Conservation (phyloP, 331 rosid genomes). For the Pyrus hybrid region DNA sequence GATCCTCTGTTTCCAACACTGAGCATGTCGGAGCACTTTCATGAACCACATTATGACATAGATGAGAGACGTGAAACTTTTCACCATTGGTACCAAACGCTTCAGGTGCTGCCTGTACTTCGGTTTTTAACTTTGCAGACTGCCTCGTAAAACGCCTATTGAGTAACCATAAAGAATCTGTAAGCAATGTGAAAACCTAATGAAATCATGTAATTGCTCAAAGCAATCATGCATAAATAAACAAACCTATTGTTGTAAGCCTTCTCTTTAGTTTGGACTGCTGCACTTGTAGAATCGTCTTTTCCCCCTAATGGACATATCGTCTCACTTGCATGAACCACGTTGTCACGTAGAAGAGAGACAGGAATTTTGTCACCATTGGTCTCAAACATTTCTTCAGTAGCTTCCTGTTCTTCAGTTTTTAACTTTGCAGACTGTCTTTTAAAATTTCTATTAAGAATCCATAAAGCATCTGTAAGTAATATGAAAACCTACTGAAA, state of each 20-base stretch:
- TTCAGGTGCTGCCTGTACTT: slow-evolving; percentile 29
- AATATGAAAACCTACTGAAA: background rate
- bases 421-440: slow-evolving; percentile 47
- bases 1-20: background rate
- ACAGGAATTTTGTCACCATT: slow-evolving; percentile 13
- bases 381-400: slow-evolving; percentile 6
- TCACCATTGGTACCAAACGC: slow-evolving; percentile 7
- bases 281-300: slow-evolving; percentile 17
- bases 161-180: slow-evolving; percentile 6
- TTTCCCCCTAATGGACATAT: background rate
- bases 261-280: slow-evolving; percentile 21
- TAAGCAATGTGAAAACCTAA: background rate
- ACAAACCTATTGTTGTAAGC: slow-evolving; percentile 17
- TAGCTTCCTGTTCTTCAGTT: slow-evolving; percentile 30
- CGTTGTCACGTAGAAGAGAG: slow-evolving; percentile 18
- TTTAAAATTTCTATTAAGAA: slow-evolving; percentile 34
- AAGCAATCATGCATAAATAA: background rate
- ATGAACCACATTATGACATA: background rate
- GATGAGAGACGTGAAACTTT: background rate
- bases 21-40: background rate
- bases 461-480: slow-evolving; percentile 7
- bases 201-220: background rate
- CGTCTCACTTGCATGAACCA: slow-evolving; percentile 5
- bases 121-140: slow-evolving; percentile 31
- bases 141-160: slow-evolving; percentile 50